Percentiles rank a stretch among this genome's conserved stretches.
Conservation (phyloP, 2,329 filamentous ascomycete genomes). For the Aspergillus tamarii region DNA sequence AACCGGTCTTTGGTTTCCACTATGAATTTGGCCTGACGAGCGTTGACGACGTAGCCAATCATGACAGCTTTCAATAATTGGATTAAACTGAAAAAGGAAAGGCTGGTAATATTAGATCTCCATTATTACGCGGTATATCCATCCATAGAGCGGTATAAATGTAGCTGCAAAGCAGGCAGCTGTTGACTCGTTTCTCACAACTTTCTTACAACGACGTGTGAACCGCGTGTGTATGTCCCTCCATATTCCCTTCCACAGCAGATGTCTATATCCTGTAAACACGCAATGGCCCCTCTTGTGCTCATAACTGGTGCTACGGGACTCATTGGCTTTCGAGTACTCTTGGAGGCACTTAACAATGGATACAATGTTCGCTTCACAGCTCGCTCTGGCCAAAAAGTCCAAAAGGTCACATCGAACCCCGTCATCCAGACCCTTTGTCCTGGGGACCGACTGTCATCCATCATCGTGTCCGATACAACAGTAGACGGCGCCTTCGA, state of each 20-base stretch:
- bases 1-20: rapidly evolving
- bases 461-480: background rate
- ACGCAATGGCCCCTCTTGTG: background rate
- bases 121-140: too few relatives aligned
- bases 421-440: background rate
- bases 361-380: background rate
- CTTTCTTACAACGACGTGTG: background rate
- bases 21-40: too few relatives aligned
- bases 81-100: background rate
- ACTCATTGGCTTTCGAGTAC: background rate
- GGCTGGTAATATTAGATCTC: background rate
- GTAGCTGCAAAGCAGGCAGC: too few relatives aligned
- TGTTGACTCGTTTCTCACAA: background rate
- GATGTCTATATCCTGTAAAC: background rate
- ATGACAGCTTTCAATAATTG: too few relatives aligned
- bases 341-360: background rate
- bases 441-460: background rate
- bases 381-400: background rate
- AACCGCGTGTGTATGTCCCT: too few relatives aligned
- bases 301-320: slow-evolving; percentile 1
- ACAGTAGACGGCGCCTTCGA: background rate
- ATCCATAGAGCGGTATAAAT: too few relatives aligned
- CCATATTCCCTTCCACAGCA: too few relatives aligned
- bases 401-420: background rate
- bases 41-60: too few relatives aligned